phyloP scores from a whole-genome alignment of 305 asterid genomes.

The Striga hermonthica region DNA sequence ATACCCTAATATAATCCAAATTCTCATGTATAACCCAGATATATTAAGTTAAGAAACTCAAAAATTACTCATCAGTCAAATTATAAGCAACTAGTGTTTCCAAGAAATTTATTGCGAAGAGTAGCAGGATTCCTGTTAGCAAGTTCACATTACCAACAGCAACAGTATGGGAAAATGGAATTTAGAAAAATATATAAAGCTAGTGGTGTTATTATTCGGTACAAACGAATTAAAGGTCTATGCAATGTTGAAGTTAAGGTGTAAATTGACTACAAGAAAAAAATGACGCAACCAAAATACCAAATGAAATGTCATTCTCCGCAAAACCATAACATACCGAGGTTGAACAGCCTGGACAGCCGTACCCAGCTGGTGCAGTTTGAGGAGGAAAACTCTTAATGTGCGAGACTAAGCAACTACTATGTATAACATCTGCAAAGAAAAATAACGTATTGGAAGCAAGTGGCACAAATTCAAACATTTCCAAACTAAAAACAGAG shows the following conservation, averaged over 20 bases:
- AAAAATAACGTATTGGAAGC: neutral
- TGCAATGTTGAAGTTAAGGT: neutral
- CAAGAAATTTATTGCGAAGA: neutral
- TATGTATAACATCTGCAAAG: conserved; percentile 67
- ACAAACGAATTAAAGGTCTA: neutral
- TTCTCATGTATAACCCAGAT: neutral
- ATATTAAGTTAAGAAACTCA: neutral
- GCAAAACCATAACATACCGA: conserved; percentile 49
- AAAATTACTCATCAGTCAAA: neutral
- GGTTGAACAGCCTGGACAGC: conserved; percentile 81
- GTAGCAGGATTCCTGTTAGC: neutral
- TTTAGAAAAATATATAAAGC: too few species aligned
- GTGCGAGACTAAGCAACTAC: conserved; percentile 80
- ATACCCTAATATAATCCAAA: neutral
- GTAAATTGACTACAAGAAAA: neutral
- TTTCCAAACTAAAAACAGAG: neutral
- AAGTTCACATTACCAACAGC: neutral
- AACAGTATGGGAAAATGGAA: neutral
- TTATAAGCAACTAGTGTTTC: neutral
- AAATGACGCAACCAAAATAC: neutral
- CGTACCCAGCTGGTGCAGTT: conserved; percentile 93
- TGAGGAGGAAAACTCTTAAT: conserved; percentile 74
- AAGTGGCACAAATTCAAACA: neutral
- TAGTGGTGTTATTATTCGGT: neutral
- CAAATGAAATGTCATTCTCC: neutral